phyloP scores from a whole-genome alignment of 257 asterid genomes.

The Solanum chiquidenum region DNA sequence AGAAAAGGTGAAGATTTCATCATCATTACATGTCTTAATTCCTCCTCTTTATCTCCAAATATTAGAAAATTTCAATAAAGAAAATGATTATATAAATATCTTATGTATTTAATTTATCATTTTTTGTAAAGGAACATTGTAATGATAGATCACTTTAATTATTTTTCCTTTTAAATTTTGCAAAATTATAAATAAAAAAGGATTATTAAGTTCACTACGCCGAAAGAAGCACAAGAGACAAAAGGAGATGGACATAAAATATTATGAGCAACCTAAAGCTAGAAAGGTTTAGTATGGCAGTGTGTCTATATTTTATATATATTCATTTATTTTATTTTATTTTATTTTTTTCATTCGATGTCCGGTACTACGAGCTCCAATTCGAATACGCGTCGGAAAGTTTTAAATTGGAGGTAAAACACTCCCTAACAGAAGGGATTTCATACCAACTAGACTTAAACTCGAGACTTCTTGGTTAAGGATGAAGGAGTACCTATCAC shows the following conservation, averaged over 20 bases:
- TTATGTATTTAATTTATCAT: background rate
- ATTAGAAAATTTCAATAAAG: background rate
- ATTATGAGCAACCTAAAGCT: background rate
- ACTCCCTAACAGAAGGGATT: background rate
- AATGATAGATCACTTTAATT: background rate
- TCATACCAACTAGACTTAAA: too few species aligned
- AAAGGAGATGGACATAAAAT: background rate
- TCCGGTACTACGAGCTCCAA: fast-evolving
- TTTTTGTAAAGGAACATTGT: background rate
- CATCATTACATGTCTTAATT: background rate
- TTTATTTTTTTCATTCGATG: too few species aligned
- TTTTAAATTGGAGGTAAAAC: background rate
- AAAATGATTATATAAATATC: background rate
- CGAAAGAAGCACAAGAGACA: background rate
- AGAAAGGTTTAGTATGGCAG: background rate
- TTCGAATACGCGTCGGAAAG: fast-evolving
- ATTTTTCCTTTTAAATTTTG: background rate
- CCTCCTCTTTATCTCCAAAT: background rate
- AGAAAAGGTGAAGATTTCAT: background rate
- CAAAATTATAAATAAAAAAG: background rate
- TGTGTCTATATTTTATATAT: background rate
- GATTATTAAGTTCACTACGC: background rate
- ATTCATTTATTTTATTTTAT: background rate
- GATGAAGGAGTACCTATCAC: too few species aligned
- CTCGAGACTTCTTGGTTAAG: background rate